Conservation (phyloP, 2,329 filamentous ascomycete genomes). For the Colletotrichum eremochloae region DNA sequence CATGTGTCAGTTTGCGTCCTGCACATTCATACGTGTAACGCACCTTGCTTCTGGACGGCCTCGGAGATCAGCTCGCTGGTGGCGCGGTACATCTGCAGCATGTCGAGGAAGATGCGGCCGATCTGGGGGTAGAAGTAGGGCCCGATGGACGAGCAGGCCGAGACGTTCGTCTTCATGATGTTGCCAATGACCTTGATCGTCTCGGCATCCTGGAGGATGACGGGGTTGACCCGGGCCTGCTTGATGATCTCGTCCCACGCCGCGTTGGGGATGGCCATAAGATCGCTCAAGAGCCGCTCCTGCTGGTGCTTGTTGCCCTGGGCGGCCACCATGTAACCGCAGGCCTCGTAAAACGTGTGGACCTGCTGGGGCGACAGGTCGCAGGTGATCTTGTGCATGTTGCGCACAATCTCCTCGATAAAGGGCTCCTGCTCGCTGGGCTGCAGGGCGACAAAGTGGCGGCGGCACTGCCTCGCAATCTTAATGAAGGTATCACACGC, state of each 20-base stretch:
- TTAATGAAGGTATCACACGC: conserved; percentile 99
- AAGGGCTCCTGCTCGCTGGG: conserved; percentile 95
- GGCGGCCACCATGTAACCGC: conserved; percentile 98
- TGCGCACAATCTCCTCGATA: conserved; percentile 98
- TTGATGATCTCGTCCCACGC: conserved; percentile 97
- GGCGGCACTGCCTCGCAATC: conserved; percentile 97
- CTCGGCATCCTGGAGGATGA: conserved; percentile 89
- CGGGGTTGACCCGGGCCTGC: conserved; percentile 85
- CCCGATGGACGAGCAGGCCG: conserved; percentile 96
- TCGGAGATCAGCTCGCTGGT: conserved; percentile 97
- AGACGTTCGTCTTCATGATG: conserved; percentile 99
- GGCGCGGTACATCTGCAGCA: conserved; percentile 98
- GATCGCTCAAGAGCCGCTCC: conserved; percentile 88
- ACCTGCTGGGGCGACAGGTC: conserved; percentile 97
- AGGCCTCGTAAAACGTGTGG: conserved; percentile 99
- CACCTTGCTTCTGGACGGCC: conserved; percentile 67
- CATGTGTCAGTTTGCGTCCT: conserved; percentile 1
- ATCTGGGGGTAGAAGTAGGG: conserved; percentile 99
- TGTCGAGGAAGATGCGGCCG: conserved; percentile 96
- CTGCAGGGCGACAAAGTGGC: conserved; percentile 96
- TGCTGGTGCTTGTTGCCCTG: conserved; percentile 96
- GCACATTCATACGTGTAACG: not conserved
- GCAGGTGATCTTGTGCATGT: conserved; percentile 94
- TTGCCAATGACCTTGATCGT: conserved; percentile 99
- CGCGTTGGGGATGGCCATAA: conserved; percentile 93